phyloP scores from a whole-genome alignment of 2,329 filamentous ascomycete species.

The Fusarium pseudonygamai region DNA sequence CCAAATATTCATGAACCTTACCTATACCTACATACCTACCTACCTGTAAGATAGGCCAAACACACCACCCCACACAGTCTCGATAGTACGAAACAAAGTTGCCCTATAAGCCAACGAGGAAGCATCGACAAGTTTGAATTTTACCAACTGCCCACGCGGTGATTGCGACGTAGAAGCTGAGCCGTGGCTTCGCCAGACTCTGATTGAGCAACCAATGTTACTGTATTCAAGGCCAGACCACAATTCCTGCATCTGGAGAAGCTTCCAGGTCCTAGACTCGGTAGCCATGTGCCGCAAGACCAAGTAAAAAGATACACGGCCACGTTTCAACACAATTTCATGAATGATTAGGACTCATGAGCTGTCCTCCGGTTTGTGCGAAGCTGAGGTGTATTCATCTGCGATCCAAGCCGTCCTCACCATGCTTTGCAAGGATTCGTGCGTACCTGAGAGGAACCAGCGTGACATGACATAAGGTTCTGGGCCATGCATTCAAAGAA shows the following conservation, averaged over 20 bases:
- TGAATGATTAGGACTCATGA: not conserved
- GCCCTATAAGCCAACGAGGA: not conserved
- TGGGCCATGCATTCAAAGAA: not conserved
- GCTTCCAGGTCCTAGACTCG: not conserved
- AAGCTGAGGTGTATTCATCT: not conserved
- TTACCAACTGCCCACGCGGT: conserved; percentile 17
- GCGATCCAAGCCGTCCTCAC: not conserved
- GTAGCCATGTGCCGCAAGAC: not conserved
- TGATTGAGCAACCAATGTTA: not conserved
- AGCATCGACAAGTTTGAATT: conserved; percentile 38
- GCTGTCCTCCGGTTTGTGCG: no score
- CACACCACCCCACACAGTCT: conserved; percentile 20
- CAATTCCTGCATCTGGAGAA: not conserved
- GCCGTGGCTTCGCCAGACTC: not conserved
- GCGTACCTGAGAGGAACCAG: not conserved
- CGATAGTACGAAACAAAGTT: not conserved
- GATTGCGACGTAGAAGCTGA: not conserved
- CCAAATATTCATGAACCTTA: not conserved
- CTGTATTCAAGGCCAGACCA: not conserved
- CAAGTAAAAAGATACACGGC: not conserved
- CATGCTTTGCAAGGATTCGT: not conserved
- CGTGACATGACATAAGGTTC: not conserved
- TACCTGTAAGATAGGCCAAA: not conserved
- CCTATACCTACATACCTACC: not conserved
- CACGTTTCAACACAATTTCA: not conserved